Evolutionary conservation across 2,329 filamentous ascomycete species (phyloP), one percentile per base, ranked within the genome.

Genomic region (Apiospora rasikravindrae): DNA sequence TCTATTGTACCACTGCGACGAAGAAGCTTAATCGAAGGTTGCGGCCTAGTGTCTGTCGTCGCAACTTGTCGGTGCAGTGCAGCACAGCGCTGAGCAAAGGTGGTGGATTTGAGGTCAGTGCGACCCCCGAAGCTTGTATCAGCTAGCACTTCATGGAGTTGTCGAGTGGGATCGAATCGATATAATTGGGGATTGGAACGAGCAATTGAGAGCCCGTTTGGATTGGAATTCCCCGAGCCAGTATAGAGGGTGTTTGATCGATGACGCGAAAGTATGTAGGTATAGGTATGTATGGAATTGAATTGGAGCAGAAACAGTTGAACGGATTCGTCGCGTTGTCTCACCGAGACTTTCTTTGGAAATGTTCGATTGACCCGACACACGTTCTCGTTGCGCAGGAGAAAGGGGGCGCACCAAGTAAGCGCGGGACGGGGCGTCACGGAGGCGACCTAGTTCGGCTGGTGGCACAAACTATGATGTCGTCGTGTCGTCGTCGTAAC

Each of bases 291-390:
- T 22, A 22, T 22, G 57, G 33, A 33, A 61, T 64, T 64, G 49
- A 10, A 24, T 14, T 37, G 19, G 57, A 64, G 14, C 26, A 61
- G 53, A 61, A 33, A 14, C 53, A 19, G 53, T 40, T 22, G 57
- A 64, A 40, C 57, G 57, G 57, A 64, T 64, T 64, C 57, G 57
- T 64, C 57, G 19, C 19, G 57, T 40, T 64, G 57, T 64, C 57
- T 64, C 57, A 64, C 57, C 10, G 57, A 40, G 33, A n/a, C 57
- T 64, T 64, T 64, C 57, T 40, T 40, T 64, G 57, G 57, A 40
- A 64, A 40, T 64, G 57, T 40, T 64, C 57, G 57, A 64, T 64
- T 64, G 57, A 40, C 57, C 57, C 57, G 57, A 64, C 57, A 64
- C 49, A 14, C 57, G 33, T 64, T 64, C 33, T 64, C 57, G 40